A percentile compares a stretch with the other conserved stretches of the same genome.
Conservation (phyloP, 2,329 filamentous ascomycete species). For the Epichloe glyceriae region DNA sequence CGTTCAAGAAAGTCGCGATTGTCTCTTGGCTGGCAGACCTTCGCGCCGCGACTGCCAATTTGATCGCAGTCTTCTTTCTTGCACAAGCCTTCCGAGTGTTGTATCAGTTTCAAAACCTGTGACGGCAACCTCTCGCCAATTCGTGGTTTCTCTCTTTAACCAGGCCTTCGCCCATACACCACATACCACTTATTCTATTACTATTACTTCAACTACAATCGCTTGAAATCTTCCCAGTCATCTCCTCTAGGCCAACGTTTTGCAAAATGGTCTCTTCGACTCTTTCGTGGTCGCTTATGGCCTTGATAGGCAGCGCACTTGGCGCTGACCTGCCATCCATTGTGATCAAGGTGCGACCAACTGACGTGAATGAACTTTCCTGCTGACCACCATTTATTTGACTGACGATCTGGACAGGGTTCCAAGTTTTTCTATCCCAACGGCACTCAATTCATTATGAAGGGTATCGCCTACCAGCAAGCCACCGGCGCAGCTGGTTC, state of each 20-base stretch:
- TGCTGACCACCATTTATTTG: background rate
- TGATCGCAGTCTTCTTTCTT: background rate
- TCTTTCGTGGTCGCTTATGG: constrained; percentile 21
- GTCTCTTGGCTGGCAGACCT: background rate
- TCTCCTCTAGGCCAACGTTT: background rate
- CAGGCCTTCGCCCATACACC: too few species aligned
- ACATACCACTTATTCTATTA: background rate
- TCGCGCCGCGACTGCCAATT: background rate
- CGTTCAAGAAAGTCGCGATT: background rate
- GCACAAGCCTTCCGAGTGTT: background rate
- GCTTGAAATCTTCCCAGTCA: too few species aligned
- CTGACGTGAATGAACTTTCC: constrained; percentile 1
- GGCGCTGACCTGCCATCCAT: constrained; percentile 42
- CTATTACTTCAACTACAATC: background rate
- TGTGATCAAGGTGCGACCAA: constrained; percentile 50
- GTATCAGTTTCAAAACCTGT: background rate
- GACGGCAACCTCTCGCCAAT: background rate
- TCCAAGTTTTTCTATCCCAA: constrained; percentile 84
- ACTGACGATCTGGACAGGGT: constrained; percentile 32
- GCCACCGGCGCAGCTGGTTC: constrained; percentile 47
- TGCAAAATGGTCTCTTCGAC: constrained; percentile 21
- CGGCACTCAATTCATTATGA: constrained; percentile 59
- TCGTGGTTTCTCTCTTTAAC: background rate
- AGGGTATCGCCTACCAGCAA: constrained; percentile 91
- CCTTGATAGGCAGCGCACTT: constrained; percentile 28